phyloP scores from a whole-genome alignment of 108 stramenopile species.

The Nitzschia sp. region DNA sequence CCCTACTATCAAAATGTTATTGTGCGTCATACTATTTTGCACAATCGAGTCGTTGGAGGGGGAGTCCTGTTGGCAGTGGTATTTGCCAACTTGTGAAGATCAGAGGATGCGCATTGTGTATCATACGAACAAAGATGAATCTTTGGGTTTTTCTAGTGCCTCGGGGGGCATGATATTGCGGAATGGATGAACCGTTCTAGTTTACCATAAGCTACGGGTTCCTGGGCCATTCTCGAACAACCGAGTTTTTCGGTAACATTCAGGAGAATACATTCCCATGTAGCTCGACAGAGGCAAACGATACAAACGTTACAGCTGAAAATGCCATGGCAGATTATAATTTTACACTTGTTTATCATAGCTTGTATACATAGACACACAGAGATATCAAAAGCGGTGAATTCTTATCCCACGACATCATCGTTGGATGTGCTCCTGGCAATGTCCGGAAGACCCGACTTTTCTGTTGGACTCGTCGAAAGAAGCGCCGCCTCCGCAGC shows the following conservation, averaged over 20 bases:
- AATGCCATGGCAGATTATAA: neutral
- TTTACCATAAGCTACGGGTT: too few species aligned
- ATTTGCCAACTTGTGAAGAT: constrained; percentile 36
- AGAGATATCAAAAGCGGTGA: constrained; percentile 2
- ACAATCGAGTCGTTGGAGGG: constrained; percentile 53
- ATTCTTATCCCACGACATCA: neutral
- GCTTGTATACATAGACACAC: neutral
- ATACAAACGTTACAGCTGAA: neutral
- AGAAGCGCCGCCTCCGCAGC: neutral
- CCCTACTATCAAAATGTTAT: constrained; percentile 44
- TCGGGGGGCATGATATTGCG: too few species aligned
- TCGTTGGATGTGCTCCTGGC: neutral
- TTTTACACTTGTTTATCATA: constrained; percentile 8
- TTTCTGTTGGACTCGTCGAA: neutral
- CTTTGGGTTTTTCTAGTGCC: too few species aligned
- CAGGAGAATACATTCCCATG: too few species aligned
- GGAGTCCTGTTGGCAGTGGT: constrained; percentile 23
- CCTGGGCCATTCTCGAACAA: too few species aligned
- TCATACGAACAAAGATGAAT: too few species aligned
- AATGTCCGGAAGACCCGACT: neutral
- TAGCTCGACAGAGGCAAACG: too few species aligned
- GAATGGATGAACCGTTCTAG: too few species aligned
- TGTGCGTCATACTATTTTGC: constrained; percentile 22
- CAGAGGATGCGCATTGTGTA: too few species aligned
- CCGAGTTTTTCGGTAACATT: too few species aligned